phyloP scores from a whole-genome alignment of 805 yeast genomes.

The Candida nemodendra region DNA sequence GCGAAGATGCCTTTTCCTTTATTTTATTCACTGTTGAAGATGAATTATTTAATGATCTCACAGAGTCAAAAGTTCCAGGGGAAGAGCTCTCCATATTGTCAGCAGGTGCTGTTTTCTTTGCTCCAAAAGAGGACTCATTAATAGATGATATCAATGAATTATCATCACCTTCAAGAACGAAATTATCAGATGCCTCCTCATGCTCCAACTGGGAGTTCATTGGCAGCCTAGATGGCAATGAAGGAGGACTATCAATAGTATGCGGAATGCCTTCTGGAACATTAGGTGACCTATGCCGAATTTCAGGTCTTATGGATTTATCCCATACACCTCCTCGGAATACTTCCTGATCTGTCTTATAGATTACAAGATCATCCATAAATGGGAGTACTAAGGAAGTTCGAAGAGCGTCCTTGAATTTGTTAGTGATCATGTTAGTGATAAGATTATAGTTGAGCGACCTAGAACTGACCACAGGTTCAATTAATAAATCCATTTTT shows the following conservation, averaged over 20 bases:
- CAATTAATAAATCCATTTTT: conserved; percentile 66
- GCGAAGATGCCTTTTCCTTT: conserved; percentile 22
- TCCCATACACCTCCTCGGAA: conserved; percentile 97
- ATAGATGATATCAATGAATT: conserved; percentile 1
- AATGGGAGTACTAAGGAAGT: conserved; percentile 82
- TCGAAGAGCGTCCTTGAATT: conserved; percentile 72
- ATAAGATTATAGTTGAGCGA: conserved; percentile 75
- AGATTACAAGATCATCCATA: conserved; percentile 85
- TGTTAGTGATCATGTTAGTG: conserved; percentile 75
- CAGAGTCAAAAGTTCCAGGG: conserved; percentile 32
- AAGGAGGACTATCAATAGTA: conserved; percentile 4
- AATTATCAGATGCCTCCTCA: neutral
- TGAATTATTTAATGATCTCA: conserved; percentile 1
- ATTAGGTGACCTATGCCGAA: neutral
- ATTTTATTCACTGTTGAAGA: conserved; percentile 3
- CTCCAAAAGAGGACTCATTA: conserved; percentile 1
- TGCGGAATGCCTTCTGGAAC: neutral
- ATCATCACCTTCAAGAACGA: too few relatives aligned
- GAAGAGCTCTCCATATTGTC: conserved; percentile 13
- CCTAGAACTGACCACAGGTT: conserved; percentile 87
- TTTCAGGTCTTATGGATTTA: conserved; percentile 29
- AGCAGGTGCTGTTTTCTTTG: conserved; percentile 1
- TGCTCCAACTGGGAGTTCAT: neutral
- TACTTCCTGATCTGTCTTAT: conserved; percentile 60
- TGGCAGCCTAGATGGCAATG: conserved; percentile 6